Conservation (phyloP, 2,329 filamentous ascomycete genomes). For the Aphanocladium album region DNA sequence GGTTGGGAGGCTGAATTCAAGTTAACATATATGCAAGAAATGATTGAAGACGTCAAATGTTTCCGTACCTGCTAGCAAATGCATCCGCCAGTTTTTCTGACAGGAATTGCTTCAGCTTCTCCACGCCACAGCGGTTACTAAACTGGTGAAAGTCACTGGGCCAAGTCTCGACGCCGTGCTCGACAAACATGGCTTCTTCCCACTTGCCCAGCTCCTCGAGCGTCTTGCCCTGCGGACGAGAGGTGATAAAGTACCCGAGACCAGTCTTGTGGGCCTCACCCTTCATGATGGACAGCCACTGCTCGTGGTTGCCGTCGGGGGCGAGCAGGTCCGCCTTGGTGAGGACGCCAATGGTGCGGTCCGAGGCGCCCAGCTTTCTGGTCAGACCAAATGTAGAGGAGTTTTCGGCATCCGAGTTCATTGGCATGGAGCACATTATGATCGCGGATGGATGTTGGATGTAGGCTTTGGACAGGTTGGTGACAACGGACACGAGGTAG, state of each 20-base stretch:
- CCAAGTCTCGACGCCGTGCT: conserved; percentile 37
- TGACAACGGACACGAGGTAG: conserved; percentile 67
- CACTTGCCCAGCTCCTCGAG: conserved; percentile 47
- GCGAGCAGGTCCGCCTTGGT: conserved; percentile 78
- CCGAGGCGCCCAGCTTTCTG: conserved; percentile 47
- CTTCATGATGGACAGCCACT: conserved; percentile 60
- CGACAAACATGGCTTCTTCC: conserved; percentile 49
- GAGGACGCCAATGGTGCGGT: conserved; percentile 67
- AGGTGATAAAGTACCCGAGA: conserved; percentile 76
- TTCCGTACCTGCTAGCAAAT: conserved; percentile 44
- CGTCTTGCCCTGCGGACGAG: conserved; percentile 54
- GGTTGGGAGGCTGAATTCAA: conserved; percentile 40
- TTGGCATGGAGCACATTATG: conserved; percentile 70
- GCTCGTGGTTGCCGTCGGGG: conserved; percentile 39
- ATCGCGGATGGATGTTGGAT: conserved; percentile 65
- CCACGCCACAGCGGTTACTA: conserved; percentile 46
- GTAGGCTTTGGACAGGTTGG: conserved; percentile 65
- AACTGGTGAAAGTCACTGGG: conserved; percentile 44
- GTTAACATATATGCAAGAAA: conserved; percentile 13
- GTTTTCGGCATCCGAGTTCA: conserved; percentile 74
- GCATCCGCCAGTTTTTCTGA: conserved; percentile 49
- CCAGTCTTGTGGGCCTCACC: conserved; percentile 59
- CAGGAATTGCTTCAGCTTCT: conserved; percentile 47
- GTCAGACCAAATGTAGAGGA: conserved; percentile 66
- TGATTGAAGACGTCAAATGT: too few relatives aligned